Evolutionary conservation across 2,329 filamentous ascomycete genomes (phyloP).

Genomic region (Thielaviopsis punctulata): DNA sequence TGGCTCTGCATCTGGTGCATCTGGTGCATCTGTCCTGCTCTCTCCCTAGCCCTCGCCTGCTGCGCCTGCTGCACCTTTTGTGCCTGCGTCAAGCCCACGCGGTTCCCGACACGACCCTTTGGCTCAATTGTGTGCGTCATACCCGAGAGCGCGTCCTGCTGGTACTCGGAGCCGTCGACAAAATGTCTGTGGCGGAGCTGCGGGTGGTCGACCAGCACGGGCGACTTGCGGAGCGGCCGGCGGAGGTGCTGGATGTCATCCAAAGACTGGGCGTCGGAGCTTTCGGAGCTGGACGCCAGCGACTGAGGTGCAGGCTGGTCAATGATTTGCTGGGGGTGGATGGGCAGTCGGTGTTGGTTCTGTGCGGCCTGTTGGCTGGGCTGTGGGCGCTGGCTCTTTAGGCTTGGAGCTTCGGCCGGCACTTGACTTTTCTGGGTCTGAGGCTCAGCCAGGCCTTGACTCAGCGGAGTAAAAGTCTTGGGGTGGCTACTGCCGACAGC

Average conservation of each 20-base stretch:
- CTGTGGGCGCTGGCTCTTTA: too few relatives aligned
- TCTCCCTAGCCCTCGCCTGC: neutral
- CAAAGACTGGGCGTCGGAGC: too few relatives aligned
- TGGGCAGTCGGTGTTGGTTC: neutral
- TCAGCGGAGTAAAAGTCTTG: too few relatives aligned
- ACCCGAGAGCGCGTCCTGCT: neutral
- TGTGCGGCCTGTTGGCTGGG: too few relatives aligned
- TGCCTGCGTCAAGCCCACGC: neutral
- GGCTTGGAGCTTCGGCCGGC: too few relatives aligned
- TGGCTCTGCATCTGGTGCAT: too few relatives aligned
- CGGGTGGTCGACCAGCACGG: neutral
- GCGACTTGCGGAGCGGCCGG: neutral
- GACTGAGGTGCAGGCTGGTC: neutral
- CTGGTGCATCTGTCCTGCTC: too few relatives aligned
- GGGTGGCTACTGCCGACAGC: too few relatives aligned
- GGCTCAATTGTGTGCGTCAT: neutral
- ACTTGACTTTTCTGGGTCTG: too few relatives aligned
- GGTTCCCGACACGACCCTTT: neutral
- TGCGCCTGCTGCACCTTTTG: neutral
- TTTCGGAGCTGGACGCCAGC: neutral
- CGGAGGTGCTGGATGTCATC: neutral
- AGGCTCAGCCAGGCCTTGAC: too few relatives aligned
- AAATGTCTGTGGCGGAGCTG: neutral
- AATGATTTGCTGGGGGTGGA: neutral
- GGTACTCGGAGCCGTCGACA: neutral